Evolutionary conservation across 2,329 filamentous ascomycete species (phyloP).

Genomic region (Berkeleyomyces basicola): DNA sequence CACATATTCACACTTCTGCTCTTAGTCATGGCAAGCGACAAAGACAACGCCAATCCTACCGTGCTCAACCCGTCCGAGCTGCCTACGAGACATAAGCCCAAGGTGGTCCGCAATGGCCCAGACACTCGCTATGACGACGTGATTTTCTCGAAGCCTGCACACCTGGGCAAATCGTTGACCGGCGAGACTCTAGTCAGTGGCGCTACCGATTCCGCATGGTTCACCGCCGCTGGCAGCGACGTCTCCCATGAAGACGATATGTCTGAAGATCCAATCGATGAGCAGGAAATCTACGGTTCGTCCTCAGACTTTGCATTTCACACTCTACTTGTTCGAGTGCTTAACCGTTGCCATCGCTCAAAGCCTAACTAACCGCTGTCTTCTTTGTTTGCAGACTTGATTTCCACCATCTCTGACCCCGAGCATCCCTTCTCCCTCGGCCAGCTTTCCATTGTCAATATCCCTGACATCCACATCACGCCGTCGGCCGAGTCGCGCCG

Average conservation of each 20-base stretch:
- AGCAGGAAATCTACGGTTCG: conserved; percentile 89
- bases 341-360: neutral
- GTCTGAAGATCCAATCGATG: conserved; percentile 62
- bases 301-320: neutral
- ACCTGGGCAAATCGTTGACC: conserved; percentile 23
- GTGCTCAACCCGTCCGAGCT: conserved; percentile 80
- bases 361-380: conserved; percentile 14
- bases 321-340: neutral
- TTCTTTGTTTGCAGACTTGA: conserved; percentile 47
- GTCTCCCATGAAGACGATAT: conserved; percentile 33
- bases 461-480: conserved; percentile 76
- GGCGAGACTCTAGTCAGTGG: neutral
- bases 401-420: conserved; percentile 86
- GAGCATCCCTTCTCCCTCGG: conserved; percentile 91
- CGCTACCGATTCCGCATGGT: conserved; percentile 14
- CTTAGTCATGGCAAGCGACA: conserved; percentile 13
- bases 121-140: conserved; percentile 32
- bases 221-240: conserved; percentile 26
- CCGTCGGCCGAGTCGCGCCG: conserved; percentile 22
- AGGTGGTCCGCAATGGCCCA: conserved; percentile 28
- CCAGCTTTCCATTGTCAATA: conserved; percentile 83
- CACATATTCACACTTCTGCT: neutral
- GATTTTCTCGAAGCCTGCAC: conserved; percentile 30
- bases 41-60: conserved; percentile 79
- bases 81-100: conserved; percentile 49